Base-by-base conservation (phyloP, 768 basidiomycete species). In the Termitomyces sp. region DNA sequence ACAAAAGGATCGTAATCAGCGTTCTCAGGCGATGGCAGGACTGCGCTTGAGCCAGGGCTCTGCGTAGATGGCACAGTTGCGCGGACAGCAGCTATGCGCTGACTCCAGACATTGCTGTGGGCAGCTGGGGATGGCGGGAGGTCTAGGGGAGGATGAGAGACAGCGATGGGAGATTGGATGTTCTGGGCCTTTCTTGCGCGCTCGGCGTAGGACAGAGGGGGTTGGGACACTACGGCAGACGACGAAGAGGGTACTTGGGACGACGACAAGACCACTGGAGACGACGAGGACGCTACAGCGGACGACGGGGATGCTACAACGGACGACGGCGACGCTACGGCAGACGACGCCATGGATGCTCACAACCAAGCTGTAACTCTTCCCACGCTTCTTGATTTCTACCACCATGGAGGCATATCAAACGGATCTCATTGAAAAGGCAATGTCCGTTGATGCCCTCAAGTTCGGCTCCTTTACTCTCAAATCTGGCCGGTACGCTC, bases 391-490 rank as follows among this genome's bases (percentile, higher is more conserved):
- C 28, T 19, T 45, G 45, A 30, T 45, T 26, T 48, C 32, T 38
- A 32, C 26, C 42, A 63, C 54, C 49, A 72, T 70, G 67, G 49
- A 77, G 44, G 52, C 65, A 8, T 83, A 85, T 65, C 85, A 88
- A 64, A 72, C 71, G 0, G 80, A 85, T 53, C 77, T 93, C 51
- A 90, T 93, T 57, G 73, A 82, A 56, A 79, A 84, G 63, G 74
- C 86, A 3, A 83, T 89, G 77, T 67, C 76, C 5, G 81, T 82
- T 11, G 84, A 83, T 32, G 90, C 90, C 1, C 82, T 93, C 56
- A 89, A 87, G 66, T 98, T 98, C 65, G 97, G 96, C 34, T 77
- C 84, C 1, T 99, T 97, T 68, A 90, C 87, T 1, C 80, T 98
- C 55, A 99, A 98, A 80, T 94, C 92, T 34, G 97, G 96, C 60